A percentile compares a stretch with the other conserved stretches of the same genome.
phyloP scores from a whole-genome alignment of 2,329 filamentous ascomycete genomes.

The Talaromyces sp. region DNA sequence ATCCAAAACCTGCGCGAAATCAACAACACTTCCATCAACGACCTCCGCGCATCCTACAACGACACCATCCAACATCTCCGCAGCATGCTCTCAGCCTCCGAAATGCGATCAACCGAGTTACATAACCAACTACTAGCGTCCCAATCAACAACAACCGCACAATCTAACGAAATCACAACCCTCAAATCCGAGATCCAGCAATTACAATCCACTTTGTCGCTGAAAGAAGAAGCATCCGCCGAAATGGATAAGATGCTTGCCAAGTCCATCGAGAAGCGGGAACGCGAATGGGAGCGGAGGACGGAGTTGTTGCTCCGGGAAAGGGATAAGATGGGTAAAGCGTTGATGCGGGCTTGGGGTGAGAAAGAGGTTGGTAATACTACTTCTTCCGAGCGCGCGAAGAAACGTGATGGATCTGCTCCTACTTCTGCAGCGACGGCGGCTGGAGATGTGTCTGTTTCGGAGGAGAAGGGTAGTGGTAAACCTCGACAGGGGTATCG shows the following conservation, averaged over 20 bases:
- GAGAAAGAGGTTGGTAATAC: slow-evolving; percentile 35
- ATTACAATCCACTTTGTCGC: slow-evolving; percentile 31
- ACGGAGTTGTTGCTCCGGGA: slow-evolving; percentile 39
- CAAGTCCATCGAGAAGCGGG: slow-evolving; percentile 37
- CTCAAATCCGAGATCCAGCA: slow-evolving; percentile 31
- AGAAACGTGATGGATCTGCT: not conserved
- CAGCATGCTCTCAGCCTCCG: slow-evolving; percentile 28
- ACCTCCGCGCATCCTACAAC: slow-evolving; percentile 34
- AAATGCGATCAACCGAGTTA: slow-evolving; percentile 32
- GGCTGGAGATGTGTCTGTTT: slow-evolving; percentile 18
- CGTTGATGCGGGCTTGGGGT: slow-evolving; percentile 37
- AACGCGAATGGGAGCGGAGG: slow-evolving; percentile 40
- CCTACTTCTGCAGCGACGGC: slow-evolving; percentile 9
- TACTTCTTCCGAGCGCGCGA: slow-evolving; percentile 11
- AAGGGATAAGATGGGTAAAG: slow-evolving; percentile 36
- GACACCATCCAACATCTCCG: slow-evolving; percentile 34
- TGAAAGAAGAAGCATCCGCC: slow-evolving; percentile 37
- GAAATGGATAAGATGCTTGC: slow-evolving; percentile 38
- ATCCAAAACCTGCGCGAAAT: slow-evolving; percentile 33
- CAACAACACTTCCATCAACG: slow-evolving; percentile 33
- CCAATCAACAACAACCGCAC: slow-evolving; percentile 19
- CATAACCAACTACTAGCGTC: slow-evolving; percentile 28
- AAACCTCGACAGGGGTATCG: slow-evolving; percentile 32
- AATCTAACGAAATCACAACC: slow-evolving; percentile 24
- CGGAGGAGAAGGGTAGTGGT: slow-evolving; percentile 1